phyloP scores from a whole-genome alignment of 2,329 filamentous ascomycete genomes.

The Huntiella bhutanensis region DNA sequence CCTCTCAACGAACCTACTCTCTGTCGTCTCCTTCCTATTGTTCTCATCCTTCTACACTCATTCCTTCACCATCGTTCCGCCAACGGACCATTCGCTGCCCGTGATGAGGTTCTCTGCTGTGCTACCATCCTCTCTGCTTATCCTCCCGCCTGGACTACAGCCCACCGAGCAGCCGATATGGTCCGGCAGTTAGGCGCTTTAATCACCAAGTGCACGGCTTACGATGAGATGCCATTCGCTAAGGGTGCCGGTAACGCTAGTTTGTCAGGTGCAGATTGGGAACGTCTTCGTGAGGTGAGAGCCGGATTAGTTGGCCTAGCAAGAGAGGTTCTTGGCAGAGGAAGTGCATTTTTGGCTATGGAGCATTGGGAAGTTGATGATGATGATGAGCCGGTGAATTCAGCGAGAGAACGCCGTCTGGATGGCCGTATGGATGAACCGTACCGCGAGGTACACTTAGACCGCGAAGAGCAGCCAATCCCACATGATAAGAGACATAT shows the following conservation, averaged over 20 bases:
- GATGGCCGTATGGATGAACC: not conserved
- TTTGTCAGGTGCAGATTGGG: constrained; percentile 2
- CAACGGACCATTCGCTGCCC: constrained; percentile 3
- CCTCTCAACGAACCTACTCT: constrained; percentile 24
- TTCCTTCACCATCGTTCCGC: constrained; percentile 1
- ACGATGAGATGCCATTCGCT: constrained; percentile 2
- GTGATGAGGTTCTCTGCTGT: constrained; percentile 2
- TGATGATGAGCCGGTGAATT: not conserved
- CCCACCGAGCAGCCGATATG: constrained; percentile 6
- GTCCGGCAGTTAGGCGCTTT: constrained; percentile 2
- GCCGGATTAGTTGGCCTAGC: constrained; percentile 3
- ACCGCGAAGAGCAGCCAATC: not conserved
- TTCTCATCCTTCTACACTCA: constrained; percentile 6
- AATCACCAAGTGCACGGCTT: not conserved
- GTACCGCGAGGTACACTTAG: not conserved
- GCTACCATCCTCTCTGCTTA: constrained; percentile 3
- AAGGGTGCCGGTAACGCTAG: not conserved
- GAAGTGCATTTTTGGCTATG: constrained; percentile 6
- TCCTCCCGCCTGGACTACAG: constrained; percentile 4
- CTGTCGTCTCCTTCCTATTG: constrained; percentile 5
- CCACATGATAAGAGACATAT: not conserved
- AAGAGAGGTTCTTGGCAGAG: constrained; percentile 4
- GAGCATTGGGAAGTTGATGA: constrained; percentile 5
- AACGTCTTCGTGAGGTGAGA: constrained; percentile 1
- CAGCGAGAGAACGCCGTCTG: not conserved